Percentiles rank a stretch among this genome's conserved stretches.
These are phyloP conservation scores for Blepharisma japonicum DNA, from an alignment of 73 alveolate genomes.

Conservation along the genomic window DNA sequence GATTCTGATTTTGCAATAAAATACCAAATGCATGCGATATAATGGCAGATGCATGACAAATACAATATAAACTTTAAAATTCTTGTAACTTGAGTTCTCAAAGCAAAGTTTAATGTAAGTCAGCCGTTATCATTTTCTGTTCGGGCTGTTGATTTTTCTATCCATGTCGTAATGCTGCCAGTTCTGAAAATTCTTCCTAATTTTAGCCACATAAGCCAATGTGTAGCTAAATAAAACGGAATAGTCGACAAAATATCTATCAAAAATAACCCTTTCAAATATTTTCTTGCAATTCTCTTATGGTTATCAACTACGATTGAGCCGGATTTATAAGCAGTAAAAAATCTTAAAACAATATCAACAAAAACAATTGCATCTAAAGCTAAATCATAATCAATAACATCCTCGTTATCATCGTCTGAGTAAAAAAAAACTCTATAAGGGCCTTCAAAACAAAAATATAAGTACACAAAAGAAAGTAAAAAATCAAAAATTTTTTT, in stretches of 20 bases:
- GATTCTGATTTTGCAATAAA: background rate
- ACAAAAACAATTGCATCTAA: conserved; percentile 4
- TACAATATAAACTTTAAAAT: background rate
- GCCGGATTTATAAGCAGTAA: background rate
- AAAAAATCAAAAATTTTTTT: background rate
- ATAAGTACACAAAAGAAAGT: conserved; percentile 1
- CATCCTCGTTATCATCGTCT: background rate
- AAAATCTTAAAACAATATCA: background rate
- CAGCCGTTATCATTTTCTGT: background rate
- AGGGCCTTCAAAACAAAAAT: conserved; percentile 4
- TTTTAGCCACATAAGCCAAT: background rate
- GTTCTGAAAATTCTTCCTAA: background rate
- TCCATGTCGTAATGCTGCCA: background rate
- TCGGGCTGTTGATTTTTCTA: background rate
- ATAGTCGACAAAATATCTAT: background rate
- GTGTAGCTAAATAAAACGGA: background rate
- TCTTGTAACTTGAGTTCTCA: background rate
- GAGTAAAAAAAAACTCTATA: conserved; percentile 17
- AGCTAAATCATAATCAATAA: background rate
- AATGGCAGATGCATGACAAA: background rate
- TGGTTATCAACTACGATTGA: background rate
- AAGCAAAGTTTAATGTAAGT: background rate
- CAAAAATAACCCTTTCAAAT: background rate
- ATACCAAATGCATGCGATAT: conserved; percentile 19
- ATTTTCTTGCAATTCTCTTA: background rate